Base-by-base conservation (phyloP, 352 stramenopile species). In the Pythium chondricola region DNA sequence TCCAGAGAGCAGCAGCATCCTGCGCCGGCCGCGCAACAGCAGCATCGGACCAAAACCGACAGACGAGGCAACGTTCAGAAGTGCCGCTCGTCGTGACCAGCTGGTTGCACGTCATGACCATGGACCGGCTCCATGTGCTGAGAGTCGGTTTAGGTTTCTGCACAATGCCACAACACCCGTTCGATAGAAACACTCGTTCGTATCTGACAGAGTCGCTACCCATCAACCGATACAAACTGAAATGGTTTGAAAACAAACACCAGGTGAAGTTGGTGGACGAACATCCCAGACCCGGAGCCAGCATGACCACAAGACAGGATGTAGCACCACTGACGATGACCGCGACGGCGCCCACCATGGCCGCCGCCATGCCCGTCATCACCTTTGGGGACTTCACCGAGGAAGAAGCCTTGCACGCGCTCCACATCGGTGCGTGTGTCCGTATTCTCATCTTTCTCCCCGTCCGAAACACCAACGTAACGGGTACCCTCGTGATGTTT, bases 321-420 rank as follows among this genome's bases (percentile, higher is more conserved):
- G 39, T 62, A 71, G 51, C 30, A 43, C 46, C 42, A 52, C 50
- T 38, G 39, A 11, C 29, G 11, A 13, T 41, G 36, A 43, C 38
- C n/a, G n/a, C n/a, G 7, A 32, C 38, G 0, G 38, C 50, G 29
- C 3, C 37, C 7, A 7, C 40, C 22, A 17, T 30, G 11, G 33
- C 48, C 57, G 48, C 44, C 17, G 49, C 48, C 24, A 37, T 70
- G 36, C n/a, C n/a, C n/a, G 50, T 72, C 26, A 81, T 91, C 61
- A 83, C 62, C 40, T 92, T 92, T 45, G 81, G 81, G 29, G 81
- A 93, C 48, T 93, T 93, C 30, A 85, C 81, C 16, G 22, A 71
- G 8, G 81, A 86, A 56, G 81, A 92, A 45, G 83, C 70, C 14
- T 52, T 74, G 39, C 51, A 26, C n/a, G 66, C 41, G 26, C 44